These are phyloP conservation scores for Pterocarpus santalinus DNA, from an alignment of 306 rosid species.

Conservation along the genomic window DNA sequence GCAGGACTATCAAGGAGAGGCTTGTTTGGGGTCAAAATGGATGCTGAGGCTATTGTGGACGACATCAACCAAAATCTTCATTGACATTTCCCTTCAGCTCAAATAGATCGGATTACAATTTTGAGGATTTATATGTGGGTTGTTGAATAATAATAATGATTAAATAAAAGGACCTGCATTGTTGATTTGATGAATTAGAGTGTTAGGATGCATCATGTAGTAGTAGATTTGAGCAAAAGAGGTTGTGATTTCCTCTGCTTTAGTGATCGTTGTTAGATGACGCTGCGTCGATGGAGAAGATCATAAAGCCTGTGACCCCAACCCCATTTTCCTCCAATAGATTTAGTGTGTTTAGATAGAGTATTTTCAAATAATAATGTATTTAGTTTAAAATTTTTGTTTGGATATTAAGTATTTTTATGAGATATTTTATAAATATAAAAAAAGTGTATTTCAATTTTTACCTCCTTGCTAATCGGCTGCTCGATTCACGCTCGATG, in stretches of 20 bases:
- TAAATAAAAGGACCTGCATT: too few relatives aligned
- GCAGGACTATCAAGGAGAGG: slow-evolving; percentile 68
- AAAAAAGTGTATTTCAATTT: too few relatives aligned
- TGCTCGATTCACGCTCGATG: slow-evolving; percentile 52
- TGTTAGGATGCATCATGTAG: background rate
- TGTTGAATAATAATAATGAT: too few relatives aligned
- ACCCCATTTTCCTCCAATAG: slow-evolving; percentile 53
- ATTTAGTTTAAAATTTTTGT: too few relatives aligned
- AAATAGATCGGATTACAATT: background rate
- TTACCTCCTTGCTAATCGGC: too few relatives aligned
- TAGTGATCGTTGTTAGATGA: slow-evolving; percentile 40
- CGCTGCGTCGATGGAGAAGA: slow-evolving; percentile 65
- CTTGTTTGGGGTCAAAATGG: slow-evolving; percentile 58
- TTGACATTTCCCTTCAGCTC: background rate
- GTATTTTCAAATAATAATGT: slow-evolving; percentile 49
- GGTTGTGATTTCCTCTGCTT: slow-evolving; percentile 62
- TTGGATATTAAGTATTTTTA: too few relatives aligned
- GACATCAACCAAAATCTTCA: slow-evolving; percentile 48
- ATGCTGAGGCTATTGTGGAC: slow-evolving; percentile 54
- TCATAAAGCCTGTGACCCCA: slow-evolving; percentile 61
- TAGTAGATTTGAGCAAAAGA: slow-evolving; percentile 59
- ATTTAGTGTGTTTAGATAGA: slow-evolving; percentile 13
- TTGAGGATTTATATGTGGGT: too few relatives aligned
- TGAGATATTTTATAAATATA: too few relatives aligned
- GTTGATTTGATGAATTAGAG: too few relatives aligned